These are phyloP conservation scores for Leptographium lundbergii DNA, from an alignment of 2,329 filamentous ascomycete species.

Conservation along the genomic window DNA sequence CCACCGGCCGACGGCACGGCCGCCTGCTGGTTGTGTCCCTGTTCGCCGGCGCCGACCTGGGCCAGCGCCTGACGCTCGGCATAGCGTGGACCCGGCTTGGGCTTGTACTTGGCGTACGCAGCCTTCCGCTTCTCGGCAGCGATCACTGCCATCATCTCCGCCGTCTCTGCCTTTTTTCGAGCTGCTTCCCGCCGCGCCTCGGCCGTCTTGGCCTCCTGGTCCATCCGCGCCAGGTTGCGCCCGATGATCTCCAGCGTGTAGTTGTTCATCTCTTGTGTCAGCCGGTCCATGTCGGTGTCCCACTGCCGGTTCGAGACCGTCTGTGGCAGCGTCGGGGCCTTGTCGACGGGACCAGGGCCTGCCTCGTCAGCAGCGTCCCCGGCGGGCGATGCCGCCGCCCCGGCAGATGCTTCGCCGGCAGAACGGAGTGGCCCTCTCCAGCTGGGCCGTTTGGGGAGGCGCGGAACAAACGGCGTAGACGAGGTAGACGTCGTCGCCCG, in stretches of 20 bases:
- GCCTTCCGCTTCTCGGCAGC: slow-evolving; percentile 7
- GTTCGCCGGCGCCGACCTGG: not conserved
- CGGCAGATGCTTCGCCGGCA: slow-evolving; percentile 1
- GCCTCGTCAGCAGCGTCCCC: not conserved
- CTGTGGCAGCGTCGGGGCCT: not conserved
- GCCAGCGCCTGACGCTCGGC: slow-evolving; percentile 8
- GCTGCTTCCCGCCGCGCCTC: slow-evolving; percentile 12
- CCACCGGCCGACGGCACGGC: not conserved
- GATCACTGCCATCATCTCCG: not conserved
- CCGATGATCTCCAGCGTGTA: slow-evolving; percentile 48
- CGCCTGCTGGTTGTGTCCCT: not conserved
- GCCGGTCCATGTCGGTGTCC: slow-evolving; percentile 32
- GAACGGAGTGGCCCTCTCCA: slow-evolving; percentile 2
- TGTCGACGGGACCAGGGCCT: not conserved
- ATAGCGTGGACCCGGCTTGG: slow-evolving; percentile 6
- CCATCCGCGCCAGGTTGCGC: slow-evolving; percentile 34
- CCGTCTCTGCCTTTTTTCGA: slow-evolving; percentile 1
- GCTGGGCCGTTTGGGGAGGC: slow-evolving; percentile 8
- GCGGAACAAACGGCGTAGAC: slow-evolving; percentile 1
- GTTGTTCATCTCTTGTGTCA: slow-evolving; percentile 42
- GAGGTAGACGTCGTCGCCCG: not conserved
- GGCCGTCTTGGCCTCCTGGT: slow-evolving; percentile 17
- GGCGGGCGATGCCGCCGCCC: not conserved
- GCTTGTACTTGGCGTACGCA: slow-evolving; percentile 11
- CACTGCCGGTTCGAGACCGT: slow-evolving; percentile 12